phyloP scores from a whole-genome alignment of 352 stramenopile species.

The Globisporangium parvum region DNA sequence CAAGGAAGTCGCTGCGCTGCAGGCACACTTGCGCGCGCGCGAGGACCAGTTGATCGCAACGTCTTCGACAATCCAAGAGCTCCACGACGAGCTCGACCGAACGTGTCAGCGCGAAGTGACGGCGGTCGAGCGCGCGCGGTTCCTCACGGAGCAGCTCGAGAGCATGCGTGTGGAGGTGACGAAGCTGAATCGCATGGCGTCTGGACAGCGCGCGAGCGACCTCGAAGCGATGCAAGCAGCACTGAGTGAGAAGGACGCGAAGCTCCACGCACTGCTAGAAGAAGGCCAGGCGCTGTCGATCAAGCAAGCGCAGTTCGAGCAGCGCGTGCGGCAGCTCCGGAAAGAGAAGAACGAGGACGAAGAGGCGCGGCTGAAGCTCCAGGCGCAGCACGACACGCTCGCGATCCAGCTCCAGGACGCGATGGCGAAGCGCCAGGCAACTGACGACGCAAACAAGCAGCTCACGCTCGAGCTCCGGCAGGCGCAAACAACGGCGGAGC shows the following conservation, averaged over 20 bases:
- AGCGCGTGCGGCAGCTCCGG: conserved; percentile 54
- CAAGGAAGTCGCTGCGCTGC: conserved; percentile 17
- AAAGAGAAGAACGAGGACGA: conserved; percentile 80
- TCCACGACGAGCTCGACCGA: conserved; percentile 75
- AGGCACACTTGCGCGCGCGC: conserved; percentile 36
- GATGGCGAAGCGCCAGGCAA: conserved; percentile 31
- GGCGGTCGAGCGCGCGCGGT: conserved; percentile 54
- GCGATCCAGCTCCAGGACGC: conserved; percentile 42
- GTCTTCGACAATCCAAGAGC: conserved; percentile 52
- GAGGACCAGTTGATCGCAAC: conserved; percentile 68
- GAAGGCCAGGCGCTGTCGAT: conserved; percentile 73
- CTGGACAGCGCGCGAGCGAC: conserved; percentile 32
- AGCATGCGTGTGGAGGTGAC: conserved; percentile 50
- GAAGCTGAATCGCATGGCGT: conserved; percentile 43
- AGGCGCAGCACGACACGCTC: conserved; percentile 48
- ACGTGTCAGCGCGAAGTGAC: conserved; percentile 57
- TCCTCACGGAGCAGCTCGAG: conserved; percentile 60
- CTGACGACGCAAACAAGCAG: conserved; percentile 47
- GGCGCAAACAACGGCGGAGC: conserved; percentile 17
- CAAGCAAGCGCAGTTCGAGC: conserved; percentile 72
- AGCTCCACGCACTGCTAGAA: conserved; percentile 58
- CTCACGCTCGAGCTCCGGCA: conserved; percentile 30
- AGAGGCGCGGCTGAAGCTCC: conserved; percentile 40
- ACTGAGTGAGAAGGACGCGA: conserved; percentile 66
- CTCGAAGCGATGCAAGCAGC: conserved; percentile 55